Evolutionary conservation across 495 filamentous ascomycete species (phyloP).

Genomic region (Amniculicola lignicola): DNA sequence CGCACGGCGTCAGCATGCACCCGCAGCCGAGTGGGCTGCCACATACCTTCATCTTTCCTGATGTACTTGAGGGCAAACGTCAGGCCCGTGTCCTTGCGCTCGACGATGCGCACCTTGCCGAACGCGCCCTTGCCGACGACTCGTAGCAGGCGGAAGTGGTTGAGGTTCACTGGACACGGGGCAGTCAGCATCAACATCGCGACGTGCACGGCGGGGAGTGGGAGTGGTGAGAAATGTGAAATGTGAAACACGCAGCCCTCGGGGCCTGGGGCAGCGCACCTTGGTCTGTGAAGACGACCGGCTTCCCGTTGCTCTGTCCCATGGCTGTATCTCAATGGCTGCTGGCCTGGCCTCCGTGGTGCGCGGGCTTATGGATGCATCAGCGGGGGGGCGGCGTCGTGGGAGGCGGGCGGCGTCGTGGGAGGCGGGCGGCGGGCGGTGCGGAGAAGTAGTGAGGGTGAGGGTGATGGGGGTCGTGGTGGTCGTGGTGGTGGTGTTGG

Average conservation of each 20-base stretch:
- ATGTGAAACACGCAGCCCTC: too few relatives aligned
- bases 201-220: too few relatives aligned
- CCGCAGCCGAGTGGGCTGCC: background rate
- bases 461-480: constrained; percentile 10
- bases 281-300: constrained; percentile 86
- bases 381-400: constrained; percentile 4
- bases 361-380: constrained; percentile 20
- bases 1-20: constrained; percentile 32
- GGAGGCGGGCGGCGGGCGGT: constrained; percentile 1
- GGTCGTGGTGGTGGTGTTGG: constrained; percentile 8
- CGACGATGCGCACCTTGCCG: constrained; percentile 97
- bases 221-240: too few relatives aligned
- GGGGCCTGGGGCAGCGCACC: constrained; percentile 55
- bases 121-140: constrained; percentile 98
- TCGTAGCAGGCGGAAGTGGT: constrained; percentile 91
- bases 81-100: constrained; percentile 89
- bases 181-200: constrained; percentile 5
- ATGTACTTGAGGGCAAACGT: constrained; percentile 98
- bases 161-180: constrained; percentile 77
- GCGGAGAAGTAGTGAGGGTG: background rate
- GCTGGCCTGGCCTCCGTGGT: constrained; percentile 12
- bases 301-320: constrained; percentile 94
- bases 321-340: constrained; percentile 48
- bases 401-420: background rate
- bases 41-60: constrained; percentile 93